Base-by-base conservation (phyloP, 371 early-diverging fungal genomes). In the Circinella minor region DNA sequence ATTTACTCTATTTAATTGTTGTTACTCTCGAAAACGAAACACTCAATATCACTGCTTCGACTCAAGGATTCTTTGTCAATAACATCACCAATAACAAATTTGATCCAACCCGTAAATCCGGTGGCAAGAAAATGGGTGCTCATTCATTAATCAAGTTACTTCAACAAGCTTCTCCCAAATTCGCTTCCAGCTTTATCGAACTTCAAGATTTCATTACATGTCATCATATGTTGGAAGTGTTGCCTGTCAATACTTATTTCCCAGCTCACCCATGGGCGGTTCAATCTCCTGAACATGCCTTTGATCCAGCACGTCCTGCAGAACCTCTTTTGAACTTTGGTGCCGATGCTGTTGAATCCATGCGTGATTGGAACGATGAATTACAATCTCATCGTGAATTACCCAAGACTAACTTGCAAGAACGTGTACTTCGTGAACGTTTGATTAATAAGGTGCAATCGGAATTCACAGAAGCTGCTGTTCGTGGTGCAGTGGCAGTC, bases 361-460 rank as follows among this genome's bases (percentile, higher is more conserved):
- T 94, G 66, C 91, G 95, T 55, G 97, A 98, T 77, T 98, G 97
- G 97, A 97, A 98, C 82, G 98, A 98, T 66, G 97, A 98, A 74
- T 73, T 96, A 48, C 96, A 97, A 79, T 87, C 92, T 4, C 92
- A 93, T 48, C 91, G 94, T 38, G 96, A 96, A 70, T 83, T 97
- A 67, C 95, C 96, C 13, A 85, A 89, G 59, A 63, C 72, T 51
- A 90, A 85, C 38, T 82, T 93, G 15, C 93, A 92, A 71, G 97
- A 98, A 74, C 90, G 93, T n/a, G 93, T 96, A 14, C 71, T 91
- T 71, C 92, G 96, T 61, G 96, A 96, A 66, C 91, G 93, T 65
- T 84, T 93, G 72, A 73, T 96, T 64, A 90, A 88, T 85, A 92
- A 92, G 71, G 87, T 91, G 57, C 91, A 96, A 71, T 83, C 93